These are phyloP conservation scores for Dryas integrifolia DNA, from an alignment of 331 rosid species.

Conservation along the genomic window DNA sequence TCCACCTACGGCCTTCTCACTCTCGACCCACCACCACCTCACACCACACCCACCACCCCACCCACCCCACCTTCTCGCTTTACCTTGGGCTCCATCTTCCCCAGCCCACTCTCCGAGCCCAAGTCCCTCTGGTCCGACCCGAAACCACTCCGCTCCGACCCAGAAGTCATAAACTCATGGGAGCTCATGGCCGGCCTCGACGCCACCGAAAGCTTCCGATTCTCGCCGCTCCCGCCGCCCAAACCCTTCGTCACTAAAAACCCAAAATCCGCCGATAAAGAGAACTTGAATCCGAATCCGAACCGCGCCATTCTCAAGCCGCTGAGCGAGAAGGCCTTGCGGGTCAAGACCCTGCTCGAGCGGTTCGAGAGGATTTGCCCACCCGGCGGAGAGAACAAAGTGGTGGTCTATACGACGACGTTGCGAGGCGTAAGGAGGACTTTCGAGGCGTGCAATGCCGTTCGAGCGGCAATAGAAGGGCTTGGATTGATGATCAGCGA, in stretches of 20 bases:
- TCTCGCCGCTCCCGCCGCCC: slow-evolving; percentile 47
- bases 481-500: slow-evolving; percentile 59
- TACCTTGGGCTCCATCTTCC: slow-evolving; percentile 41
- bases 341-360: slow-evolving; percentile 29
- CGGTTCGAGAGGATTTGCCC: slow-evolving; percentile 57
- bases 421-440: slow-evolving; percentile 76
- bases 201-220: slow-evolving; percentile 74
- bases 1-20: slow-evolving; percentile 90
- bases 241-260: slow-evolving; percentile 27
- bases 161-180: slow-evolving; percentile 87
- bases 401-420: slow-evolving; percentile 76
- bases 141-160: slow-evolving; percentile 42
- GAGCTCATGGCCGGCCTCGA: slow-evolving; percentile 96
- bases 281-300: slow-evolving; percentile 53
- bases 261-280: slow-evolving; percentile 33
- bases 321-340: not conserved
- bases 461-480: slow-evolving; percentile 56
- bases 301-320: slow-evolving; percentile 3
- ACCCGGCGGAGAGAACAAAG: slow-evolving; percentile 67
- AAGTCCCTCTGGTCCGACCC: slow-evolving; percentile 42
- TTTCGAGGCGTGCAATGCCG: slow-evolving; percentile 73
- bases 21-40: slow-evolving; percentile 54
- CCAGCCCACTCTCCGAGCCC: slow-evolving; percentile 41
- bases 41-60: slow-evolving; percentile 27
- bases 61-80: slow-evolving; percentile 44